Evolutionary conservation across 768 basidiomycete species (phyloP), one percentile per base, ranked within the genome.

Genomic region (Mycena alexandri): DNA sequence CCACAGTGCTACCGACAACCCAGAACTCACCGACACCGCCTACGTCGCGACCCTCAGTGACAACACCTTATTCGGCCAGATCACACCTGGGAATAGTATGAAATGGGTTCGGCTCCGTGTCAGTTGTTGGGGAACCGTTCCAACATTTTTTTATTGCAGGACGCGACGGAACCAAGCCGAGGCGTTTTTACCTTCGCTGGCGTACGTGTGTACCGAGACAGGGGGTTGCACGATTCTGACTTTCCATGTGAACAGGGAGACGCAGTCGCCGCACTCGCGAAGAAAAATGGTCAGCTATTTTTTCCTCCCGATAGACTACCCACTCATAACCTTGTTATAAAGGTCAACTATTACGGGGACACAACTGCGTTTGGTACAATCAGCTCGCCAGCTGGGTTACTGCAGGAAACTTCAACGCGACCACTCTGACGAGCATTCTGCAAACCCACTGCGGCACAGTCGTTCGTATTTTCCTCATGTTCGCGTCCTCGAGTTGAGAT

Each of bases 381-480:
- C 86, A 89, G 73, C 80, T 88, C 6, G 84, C 86, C 11, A 76
- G 73, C 75, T 87, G 85, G 85, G 85, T 87, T 4, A 76, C 82
- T 1, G 72, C 78, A 43, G 82, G 81, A 13, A 75, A 74, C 51
- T 86, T 84, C 72, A 79, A 81, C 62, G 81, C 81, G 19, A 77
- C 76, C 0, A 80, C 81, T 7, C 76, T 86, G 29, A 78, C 79
- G 13, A 79, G 78, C 43, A 83, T 87, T 61, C 76, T 89, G 46
- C 72, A 82, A 63, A 84, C 77, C 33, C 87, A 89, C 71, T 83
- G 84, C 64, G 72, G 78, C 34, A 85, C 84, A 7, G 75, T 87
- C 21, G 85, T 87, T 5, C 53, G 69, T 65, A 51, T 14, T 41
- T 43, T n/a, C 21, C 14, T 43, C 52, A 17, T 52, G 25, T 41